Conservation (phyloP, 2,329 filamentous ascomycete genomes). For the Calonectria hawksworthii region DNA sequence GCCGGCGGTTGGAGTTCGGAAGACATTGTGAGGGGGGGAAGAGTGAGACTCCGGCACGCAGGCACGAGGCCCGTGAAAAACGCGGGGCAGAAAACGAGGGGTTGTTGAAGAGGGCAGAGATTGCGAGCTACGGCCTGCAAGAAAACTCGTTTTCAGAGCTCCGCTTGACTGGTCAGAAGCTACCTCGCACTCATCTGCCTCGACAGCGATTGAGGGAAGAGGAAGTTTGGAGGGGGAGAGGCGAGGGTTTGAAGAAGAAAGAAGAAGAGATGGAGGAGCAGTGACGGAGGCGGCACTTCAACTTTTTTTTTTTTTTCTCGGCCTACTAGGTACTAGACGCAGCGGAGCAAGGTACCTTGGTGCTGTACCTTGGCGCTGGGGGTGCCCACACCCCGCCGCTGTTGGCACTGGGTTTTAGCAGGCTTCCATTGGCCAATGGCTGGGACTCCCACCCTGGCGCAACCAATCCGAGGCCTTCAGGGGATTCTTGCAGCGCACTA, state of each 20-base stretch:
- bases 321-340: constrained; percentile 26
- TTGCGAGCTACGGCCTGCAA: constrained; percentile 53
- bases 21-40: constrained; percentile 49
- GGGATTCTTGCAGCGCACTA: constrained; percentile 43
- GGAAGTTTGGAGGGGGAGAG: constrained; percentile 33
- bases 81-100: constrained; percentile 49
- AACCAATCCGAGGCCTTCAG: constrained; percentile 38
- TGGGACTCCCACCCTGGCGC: constrained; percentile 16
- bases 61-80: constrained; percentile 34
- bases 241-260: constrained; percentile 40
- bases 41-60: constrained; percentile 30
- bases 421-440: constrained; percentile 45
- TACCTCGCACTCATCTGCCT: constrained; percentile 56
- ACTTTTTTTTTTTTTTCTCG: constrained; percentile 47
- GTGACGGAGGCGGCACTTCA: constrained; percentile 40
- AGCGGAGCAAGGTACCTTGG: constrained; percentile 23
- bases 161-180: constrained; percentile 53
- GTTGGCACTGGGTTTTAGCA: constrained; percentile 6
- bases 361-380: constrained; percentile 28
- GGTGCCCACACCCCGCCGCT: constrained; percentile 35
- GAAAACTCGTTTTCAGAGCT: constrained; percentile 56
- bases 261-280: constrained; percentile 35
- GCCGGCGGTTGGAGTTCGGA: constrained; percentile 65
- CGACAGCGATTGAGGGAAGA: constrained; percentile 41
- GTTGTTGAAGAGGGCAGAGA: constrained; percentile 41